Evolutionary conservation across 352 stramenopile species (phyloP).

Genomic region (Thalassiosira sp.): DNA sequence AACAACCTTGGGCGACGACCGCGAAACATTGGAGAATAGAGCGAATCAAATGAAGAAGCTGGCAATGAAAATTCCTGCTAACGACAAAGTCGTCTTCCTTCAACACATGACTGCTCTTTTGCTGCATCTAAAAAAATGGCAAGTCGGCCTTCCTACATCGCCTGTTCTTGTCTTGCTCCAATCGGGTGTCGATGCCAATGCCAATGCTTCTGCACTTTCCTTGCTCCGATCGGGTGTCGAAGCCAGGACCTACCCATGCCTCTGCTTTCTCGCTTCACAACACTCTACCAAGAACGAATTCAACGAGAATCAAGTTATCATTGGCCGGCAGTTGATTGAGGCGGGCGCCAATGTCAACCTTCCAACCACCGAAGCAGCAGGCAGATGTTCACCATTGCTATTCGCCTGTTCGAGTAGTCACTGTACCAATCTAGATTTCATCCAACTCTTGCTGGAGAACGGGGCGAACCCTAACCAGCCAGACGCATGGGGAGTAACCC

Average conservation of each 20-base stretch:
- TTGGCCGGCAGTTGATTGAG: background rate
- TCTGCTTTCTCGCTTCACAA: background rate
- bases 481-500: background rate
- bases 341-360: background rate
- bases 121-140: background rate
- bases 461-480: background rate
- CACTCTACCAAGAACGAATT: background rate
- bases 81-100: background rate
- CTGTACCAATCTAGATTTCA: background rate
- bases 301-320: background rate
- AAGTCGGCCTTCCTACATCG: background rate
- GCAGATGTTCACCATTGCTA: background rate
- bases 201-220: background rate
- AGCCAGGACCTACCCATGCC: too few relatives aligned
- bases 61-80: background rate
- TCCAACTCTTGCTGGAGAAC: background rate
- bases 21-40: background rate
- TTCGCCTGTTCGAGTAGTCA: background rate
- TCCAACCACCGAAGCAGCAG: background rate
- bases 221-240: background rate
- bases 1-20: background rate
- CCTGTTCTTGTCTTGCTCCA: background rate
- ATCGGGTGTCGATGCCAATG: background rate
- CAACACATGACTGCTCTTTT: background rate
- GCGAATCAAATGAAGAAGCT: background rate